These are phyloP conservation scores for Pulicaria dysenterica DNA, from an alignment of 129 eudicot genomes.

Conservation along the genomic window DNA sequence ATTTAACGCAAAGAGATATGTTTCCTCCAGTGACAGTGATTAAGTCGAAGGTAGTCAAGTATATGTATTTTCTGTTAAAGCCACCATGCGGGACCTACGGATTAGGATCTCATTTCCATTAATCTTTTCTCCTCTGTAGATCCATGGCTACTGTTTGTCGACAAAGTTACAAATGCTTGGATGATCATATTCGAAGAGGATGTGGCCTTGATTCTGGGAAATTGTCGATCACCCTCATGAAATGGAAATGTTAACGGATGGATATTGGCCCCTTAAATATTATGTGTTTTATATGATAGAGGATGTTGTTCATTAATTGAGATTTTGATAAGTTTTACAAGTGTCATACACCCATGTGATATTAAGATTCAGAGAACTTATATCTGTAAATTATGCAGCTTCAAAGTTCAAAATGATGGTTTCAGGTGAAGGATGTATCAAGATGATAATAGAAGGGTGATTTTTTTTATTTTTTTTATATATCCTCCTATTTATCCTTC, in stretches of 20 bases:
- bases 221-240: neutral
- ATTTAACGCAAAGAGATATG: constrained; percentile 56
- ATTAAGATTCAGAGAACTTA: neutral
- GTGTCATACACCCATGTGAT: constrained; percentile 2
- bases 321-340: neutral
- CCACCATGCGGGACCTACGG: neutral
- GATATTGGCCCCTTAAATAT: neutral
- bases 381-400: neutral
- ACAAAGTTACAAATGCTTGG: neutral
- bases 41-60: constrained; percentile 25
- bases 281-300: constrained; percentile 18
- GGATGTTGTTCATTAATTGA: neutral
- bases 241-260: constrained; percentile 7
- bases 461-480: too few relatives aligned
- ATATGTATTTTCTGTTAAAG: neutral
- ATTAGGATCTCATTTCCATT: neutral
- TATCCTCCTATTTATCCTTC: too few relatives aligned
- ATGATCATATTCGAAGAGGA: neutral
- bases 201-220: constrained; percentile 5
- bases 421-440: too few relatives aligned
- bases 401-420: neutral
- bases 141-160: neutral
- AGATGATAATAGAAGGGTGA: too few relatives aligned
- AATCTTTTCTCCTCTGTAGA: neutral
- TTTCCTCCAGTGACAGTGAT: constrained; percentile 63